phyloP scores from a whole-genome alignment of 1,284 basidiomycete species.

The Papiliotrema terrestris region DNA sequence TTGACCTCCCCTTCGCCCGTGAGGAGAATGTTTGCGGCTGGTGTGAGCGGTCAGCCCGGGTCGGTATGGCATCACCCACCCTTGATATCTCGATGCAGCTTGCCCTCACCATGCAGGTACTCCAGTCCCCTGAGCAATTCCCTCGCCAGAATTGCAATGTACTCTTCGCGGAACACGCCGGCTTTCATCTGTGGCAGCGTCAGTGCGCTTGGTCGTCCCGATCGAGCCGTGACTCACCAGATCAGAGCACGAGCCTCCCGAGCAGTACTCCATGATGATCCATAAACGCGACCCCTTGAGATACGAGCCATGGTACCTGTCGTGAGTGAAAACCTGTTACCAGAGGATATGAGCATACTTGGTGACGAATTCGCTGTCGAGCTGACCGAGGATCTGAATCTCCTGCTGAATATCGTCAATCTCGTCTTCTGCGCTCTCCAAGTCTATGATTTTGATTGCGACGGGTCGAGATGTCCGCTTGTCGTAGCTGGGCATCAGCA shows the following conservation, averaged over 20 bases:
- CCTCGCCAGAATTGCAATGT: slow-evolving; percentile 93
- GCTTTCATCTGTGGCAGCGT: slow-evolving; percentile 77
- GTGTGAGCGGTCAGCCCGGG: not conserved
- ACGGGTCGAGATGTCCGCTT: slow-evolving; percentile 88
- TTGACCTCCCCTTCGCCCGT: slow-evolving; percentile 93
- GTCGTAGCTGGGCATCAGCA: slow-evolving; percentile 64
- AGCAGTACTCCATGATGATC: slow-evolving; percentile 97
- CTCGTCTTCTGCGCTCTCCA: slow-evolving; percentile 98
- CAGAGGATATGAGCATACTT: slow-evolving; percentile 58
- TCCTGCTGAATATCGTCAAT: slow-evolving; percentile 99
- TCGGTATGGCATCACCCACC: slow-evolving; percentile 53
- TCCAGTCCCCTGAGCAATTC: slow-evolving; percentile 86
- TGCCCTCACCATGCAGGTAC: slow-evolving; percentile 93
- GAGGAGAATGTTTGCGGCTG: slow-evolving; percentile 63
- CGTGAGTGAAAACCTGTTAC: slow-evolving; percentile 17
- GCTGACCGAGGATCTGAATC: slow-evolving; percentile 95
- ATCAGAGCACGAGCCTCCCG: slow-evolving; percentile 56
- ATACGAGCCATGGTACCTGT: slow-evolving; percentile 89
- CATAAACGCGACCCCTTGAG: slow-evolving; percentile 92
- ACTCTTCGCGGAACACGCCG: slow-evolving; percentile 94
- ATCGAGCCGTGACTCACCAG: slow-evolving; percentile 40
- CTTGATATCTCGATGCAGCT: slow-evolving; percentile 98
- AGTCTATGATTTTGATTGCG: slow-evolving; percentile 97
- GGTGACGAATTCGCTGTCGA: slow-evolving; percentile 93
- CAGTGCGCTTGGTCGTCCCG: not conserved